Evolutionary conservation across 129 eudicot species (phyloP).

Genomic region (Kitagawia praeruptora): DNA sequence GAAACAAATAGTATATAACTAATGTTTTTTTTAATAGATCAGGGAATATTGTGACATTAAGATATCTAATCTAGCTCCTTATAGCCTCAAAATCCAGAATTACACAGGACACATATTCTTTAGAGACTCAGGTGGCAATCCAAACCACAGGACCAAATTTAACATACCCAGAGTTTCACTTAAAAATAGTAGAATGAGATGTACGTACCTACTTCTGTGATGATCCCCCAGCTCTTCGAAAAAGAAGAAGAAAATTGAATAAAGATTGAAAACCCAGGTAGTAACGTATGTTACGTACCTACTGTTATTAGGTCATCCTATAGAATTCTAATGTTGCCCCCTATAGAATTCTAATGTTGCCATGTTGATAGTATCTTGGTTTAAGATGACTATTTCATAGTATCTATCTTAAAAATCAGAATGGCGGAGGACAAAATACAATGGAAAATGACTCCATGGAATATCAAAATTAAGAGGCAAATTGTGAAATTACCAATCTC

Average conservation of each 20-base stretch:
- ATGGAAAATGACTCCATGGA: background rate
- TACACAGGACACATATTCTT: background rate
- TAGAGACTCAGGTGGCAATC: background rate
- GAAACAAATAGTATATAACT: background rate
- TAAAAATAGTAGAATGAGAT: background rate
- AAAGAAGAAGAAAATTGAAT: background rate
- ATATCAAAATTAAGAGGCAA: no score
- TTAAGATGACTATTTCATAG: background rate
- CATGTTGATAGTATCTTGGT: no score
- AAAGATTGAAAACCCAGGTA: background rate
- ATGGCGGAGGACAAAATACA: background rate
- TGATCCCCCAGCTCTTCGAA: background rate
- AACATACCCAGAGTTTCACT: background rate
- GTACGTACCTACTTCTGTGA: background rate
- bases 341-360: background rate
- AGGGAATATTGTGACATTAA: background rate
- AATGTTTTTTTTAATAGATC: background rate
- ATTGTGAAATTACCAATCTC: conserved; percentile 43
- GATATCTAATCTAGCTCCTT: background rate
- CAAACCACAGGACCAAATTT: background rate
- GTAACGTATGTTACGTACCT: background rate
- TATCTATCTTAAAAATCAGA: background rate
- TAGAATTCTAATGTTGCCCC: background rate
- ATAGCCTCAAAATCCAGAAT: background rate
- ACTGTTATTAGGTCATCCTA: background rate